A percentile compares a stretch with the other conserved stretches of the same genome.
These are phyloP conservation scores for Oryza officinalis DNA, from an alignment of 176 grass and related monocot genomes.

Conservation along the genomic window DNA sequence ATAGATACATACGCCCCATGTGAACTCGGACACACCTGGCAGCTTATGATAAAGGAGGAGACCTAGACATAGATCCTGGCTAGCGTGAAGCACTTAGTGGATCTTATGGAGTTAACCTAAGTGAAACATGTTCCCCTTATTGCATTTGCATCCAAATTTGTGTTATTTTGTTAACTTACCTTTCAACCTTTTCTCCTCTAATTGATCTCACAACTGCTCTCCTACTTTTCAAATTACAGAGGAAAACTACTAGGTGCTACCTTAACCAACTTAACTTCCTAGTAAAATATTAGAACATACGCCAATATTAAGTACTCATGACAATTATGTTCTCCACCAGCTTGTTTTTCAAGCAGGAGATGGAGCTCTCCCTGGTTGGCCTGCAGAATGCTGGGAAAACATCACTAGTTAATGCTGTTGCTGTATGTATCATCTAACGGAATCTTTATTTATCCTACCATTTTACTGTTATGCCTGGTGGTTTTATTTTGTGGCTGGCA, in stretches of 20 bases:
- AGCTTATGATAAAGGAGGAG: neutral
- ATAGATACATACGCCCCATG: neutral
- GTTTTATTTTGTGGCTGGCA: conserved; percentile 39
- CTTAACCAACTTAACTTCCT: neutral
- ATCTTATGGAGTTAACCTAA: neutral
- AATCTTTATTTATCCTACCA: conserved; percentile 28
- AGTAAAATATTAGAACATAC: neutral
- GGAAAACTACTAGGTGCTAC: neutral
- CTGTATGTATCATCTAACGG: conserved; percentile 52
- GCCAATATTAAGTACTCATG: neutral
- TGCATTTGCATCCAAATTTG: neutral
- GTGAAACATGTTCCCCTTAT: neutral
- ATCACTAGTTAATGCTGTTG: conserved; percentile 91
- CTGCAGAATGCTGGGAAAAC: conserved; percentile 99
- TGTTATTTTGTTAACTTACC: neutral
- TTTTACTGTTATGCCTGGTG: conserved; percentile 35
- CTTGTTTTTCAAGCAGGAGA: conserved; percentile 98
- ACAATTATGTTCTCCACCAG: conserved; percentile 33
- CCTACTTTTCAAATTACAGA: neutral
- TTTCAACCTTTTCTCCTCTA: neutral
- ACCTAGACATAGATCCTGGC: neutral
- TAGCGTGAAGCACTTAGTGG: neutral
- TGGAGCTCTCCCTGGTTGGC: conserved; percentile 93
- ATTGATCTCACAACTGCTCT: neutral
- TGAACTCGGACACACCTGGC: neutral